These are phyloP conservation scores for Salmacisia buchloeana DNA, from an alignment of 1,284 basidiomycete genomes.

Conservation along the genomic window DNA sequence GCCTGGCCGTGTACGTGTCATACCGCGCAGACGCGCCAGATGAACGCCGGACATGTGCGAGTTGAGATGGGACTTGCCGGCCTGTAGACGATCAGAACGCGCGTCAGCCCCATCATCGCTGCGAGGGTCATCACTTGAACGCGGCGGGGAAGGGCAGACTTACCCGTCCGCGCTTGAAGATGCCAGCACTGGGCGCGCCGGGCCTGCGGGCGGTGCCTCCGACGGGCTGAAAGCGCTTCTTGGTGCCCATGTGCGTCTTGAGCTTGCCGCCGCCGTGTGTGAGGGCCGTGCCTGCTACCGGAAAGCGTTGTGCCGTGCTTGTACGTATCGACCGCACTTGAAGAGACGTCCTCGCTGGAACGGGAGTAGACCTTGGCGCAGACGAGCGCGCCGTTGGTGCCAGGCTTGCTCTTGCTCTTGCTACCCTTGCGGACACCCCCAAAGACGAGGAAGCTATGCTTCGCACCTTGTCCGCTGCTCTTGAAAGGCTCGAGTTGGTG, in stretches of 20 bases:
- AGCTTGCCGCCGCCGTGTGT: constrained; percentile 1
- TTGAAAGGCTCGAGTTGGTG: too few species aligned
- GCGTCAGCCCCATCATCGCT: background rate
- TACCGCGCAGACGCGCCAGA: background rate
- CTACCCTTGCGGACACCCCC: too few species aligned
- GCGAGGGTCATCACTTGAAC: background rate
- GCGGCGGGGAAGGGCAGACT: background rate
- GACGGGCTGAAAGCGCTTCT: background rate
- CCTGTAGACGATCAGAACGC: background rate
- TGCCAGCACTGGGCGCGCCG: too few species aligned
- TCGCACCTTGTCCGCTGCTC: too few species aligned
- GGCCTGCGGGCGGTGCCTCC: background rate
- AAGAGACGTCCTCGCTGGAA: too few species aligned
- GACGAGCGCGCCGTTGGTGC: too few species aligned
- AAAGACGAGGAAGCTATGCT: too few species aligned
- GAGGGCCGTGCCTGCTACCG: too few species aligned
- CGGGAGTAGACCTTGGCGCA: too few species aligned
- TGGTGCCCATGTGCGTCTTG: constrained; percentile 5
- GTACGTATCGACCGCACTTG: too few species aligned
- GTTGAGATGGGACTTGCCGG: constrained; percentile 8
- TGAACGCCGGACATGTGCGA: constrained; percentile 1
- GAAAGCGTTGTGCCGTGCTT: too few species aligned
- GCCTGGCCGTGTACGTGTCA: background rate
- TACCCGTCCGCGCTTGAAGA: background rate
- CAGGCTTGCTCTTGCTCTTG: too few species aligned